phyloP scores from a whole-genome alignment of 2,329 filamentous ascomycete genomes.

The Cytospora leucostoma region DNA sequence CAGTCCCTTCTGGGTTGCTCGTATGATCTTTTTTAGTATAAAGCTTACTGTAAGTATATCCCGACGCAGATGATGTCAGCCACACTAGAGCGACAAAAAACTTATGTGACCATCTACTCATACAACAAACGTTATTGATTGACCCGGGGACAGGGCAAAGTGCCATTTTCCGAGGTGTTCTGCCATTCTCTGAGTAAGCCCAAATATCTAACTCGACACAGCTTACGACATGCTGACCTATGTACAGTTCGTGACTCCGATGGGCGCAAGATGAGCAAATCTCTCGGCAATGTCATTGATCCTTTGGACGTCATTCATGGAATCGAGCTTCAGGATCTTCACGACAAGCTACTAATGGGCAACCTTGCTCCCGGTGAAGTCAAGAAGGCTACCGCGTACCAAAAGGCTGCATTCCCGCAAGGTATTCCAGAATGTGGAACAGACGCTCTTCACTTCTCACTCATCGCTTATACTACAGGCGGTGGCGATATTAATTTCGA shows the following conservation, averaged over 20 bases:
- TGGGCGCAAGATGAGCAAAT: conserved; percentile 97
- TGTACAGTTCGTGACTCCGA: conserved; percentile 75
- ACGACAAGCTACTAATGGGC: conserved; percentile 76
- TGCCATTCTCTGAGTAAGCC: conserved; percentile 73
- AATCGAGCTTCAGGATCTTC: conserved; percentile 74
- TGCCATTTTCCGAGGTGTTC: conserved; percentile 94
- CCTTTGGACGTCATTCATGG: conserved; percentile 91
- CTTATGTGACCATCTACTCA: no score
- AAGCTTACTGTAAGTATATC: conserved; percentile 65
- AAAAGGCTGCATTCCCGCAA: conserved; percentile 89
- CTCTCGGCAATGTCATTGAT: conserved; percentile 91
- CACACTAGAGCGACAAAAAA: no score
- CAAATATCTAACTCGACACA: no score
- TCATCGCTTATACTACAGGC: conserved; percentile 84
- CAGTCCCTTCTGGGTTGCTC: conserved; percentile 78
- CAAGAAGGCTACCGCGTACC: conserved; percentile 83
- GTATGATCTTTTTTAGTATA: conserved; percentile 93
- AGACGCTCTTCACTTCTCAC: conserved; percentile 87
- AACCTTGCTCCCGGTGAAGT: conserved; percentile 86
- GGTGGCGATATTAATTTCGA: conserved; percentile 83
- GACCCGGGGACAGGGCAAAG: conserved; percentile 55
- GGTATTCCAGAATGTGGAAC: conserved; percentile 93
- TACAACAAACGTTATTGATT: no score
- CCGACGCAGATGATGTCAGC: no score
- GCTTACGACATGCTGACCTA: no score